Percentiles rank a stretch among this genome's conserved stretches.
These are phyloP conservation scores for Trichoderma semiorbis DNA, from an alignment of 2,329 filamentous ascomycete species.

Conservation along the genomic window DNA sequence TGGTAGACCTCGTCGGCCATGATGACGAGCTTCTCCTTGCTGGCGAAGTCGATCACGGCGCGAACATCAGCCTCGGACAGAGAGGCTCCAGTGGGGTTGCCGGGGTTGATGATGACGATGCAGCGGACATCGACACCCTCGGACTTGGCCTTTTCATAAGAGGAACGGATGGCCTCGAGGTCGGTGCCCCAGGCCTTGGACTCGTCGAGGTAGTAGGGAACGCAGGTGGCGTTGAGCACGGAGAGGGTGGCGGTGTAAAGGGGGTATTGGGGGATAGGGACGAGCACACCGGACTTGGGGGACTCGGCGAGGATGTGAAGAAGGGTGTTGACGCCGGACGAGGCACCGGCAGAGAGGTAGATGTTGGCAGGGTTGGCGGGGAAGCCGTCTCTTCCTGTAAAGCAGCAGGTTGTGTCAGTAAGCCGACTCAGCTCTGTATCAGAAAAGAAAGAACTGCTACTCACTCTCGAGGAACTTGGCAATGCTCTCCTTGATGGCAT, in stretches of 20 bases:
- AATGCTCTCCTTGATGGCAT: slow-evolving; percentile 81
- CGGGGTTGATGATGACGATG: slow-evolving; percentile 97
- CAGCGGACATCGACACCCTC: slow-evolving; percentile 84
- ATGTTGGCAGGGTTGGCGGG: slow-evolving; percentile 75
- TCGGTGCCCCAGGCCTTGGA: slow-evolving; percentile 83
- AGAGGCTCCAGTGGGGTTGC: slow-evolving; percentile 92
- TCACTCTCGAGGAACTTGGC: slow-evolving; percentile 87
- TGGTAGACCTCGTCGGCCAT: slow-evolving; percentile 99
- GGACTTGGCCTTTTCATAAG: slow-evolving; percentile 69
- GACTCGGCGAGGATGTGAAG: slow-evolving; percentile 82
- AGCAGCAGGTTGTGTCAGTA: background rate
- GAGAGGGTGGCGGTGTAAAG: slow-evolving; percentile 93
- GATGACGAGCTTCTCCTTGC: slow-evolving; percentile 79
- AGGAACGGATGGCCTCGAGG: slow-evolving; percentile 68
- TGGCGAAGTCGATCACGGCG: slow-evolving; percentile 81
- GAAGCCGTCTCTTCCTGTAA: slow-evolving; percentile 76
- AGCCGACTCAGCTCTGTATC: background rate
- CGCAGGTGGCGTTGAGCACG: slow-evolving; percentile 77
- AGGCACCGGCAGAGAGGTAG: slow-evolving; percentile 89
- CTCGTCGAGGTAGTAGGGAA: slow-evolving; percentile 94
- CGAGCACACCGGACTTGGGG: slow-evolving; percentile 75
- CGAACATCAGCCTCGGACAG: slow-evolving; percentile 76
- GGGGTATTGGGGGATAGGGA: slow-evolving; percentile 96
- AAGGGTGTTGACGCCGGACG: slow-evolving; percentile 90
- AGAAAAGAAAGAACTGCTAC: slow-evolving; percentile 29